Conservation (phyloP, 805 yeast species). For the Kluyveromyces siamensis region DNA sequence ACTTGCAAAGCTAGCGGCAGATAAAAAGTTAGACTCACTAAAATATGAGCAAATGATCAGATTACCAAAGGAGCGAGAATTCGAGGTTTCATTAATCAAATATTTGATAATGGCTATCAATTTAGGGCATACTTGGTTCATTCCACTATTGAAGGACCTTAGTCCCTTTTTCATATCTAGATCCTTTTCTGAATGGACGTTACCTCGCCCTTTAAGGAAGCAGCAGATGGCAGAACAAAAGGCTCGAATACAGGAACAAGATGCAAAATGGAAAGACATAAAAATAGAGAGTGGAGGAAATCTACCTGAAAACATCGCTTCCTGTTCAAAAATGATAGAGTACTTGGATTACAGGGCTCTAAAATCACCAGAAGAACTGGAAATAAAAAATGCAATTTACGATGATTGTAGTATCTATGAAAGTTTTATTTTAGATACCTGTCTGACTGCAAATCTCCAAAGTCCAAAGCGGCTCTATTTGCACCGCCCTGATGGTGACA, state of each 20-base stretch:
- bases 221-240: constrained; percentile 17
- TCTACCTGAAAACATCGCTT: constrained; percentile 16
- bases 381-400: constrained; percentile 16
- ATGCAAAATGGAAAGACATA: constrained; percentile 16
- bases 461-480: constrained; percentile 13
- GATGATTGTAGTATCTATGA: constrained; percentile 22
- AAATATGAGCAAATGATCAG: constrained; percentile 20
- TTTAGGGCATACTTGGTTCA: constrained; percentile 37
- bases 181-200: constrained; percentile 26
- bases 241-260: constrained; percentile 23
- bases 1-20: constrained; percentile 8
- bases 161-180: constrained; percentile 37
- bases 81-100: constrained; percentile 37
- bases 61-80: constrained; percentile 28
- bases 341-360: constrained; percentile 15
- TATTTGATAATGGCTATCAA: constrained; percentile 41
- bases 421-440: constrained; percentile 20
- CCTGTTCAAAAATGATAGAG: constrained; percentile 17
- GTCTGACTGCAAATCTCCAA: constrained; percentile 18
- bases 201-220: constrained; percentile 19
- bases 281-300: background rate
- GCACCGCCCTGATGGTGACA: constrained; percentile 14
- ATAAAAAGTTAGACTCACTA: constrained; percentile 16
- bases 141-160: constrained; percentile 32
- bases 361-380: constrained; percentile 17